Evolutionary conservation across 768 basidiomycete species (phyloP).

Genomic region (Naematelia aurantialba): DNA sequence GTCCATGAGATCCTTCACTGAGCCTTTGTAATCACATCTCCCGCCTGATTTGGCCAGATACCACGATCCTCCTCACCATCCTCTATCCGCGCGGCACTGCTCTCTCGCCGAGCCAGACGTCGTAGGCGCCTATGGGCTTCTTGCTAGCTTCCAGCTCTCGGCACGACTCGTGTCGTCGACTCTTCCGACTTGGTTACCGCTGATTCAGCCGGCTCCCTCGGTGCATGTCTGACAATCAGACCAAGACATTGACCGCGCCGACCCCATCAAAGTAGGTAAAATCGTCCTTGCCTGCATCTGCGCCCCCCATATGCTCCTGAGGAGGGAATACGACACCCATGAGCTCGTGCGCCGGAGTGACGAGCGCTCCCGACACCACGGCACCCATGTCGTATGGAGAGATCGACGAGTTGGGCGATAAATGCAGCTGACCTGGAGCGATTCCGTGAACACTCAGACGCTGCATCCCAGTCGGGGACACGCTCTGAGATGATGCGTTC

Average conservation of each 20-base stretch:
- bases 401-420: background rate
- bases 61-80: too few species aligned
- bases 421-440: background rate
- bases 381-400: background rate
- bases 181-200: background rate
- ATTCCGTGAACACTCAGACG: background rate
- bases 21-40: too few species aligned
- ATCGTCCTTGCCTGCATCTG: background rate
- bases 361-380: background rate
- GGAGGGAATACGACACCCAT: background rate
- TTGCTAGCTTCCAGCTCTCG: too few species aligned
- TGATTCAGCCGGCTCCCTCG: background rate
- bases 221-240: background rate
- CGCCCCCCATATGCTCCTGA: background rate
- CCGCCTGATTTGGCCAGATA: too few species aligned
- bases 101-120: too few species aligned
- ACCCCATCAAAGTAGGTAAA: constrained; percentile 1
- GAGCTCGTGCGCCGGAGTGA: background rate
- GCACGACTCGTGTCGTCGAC: too few species aligned
- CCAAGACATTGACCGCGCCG: constrained; percentile 5
- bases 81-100: too few species aligned
- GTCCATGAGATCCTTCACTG: too few species aligned
- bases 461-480: background rate
- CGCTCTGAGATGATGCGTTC: background rate
- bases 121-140: too few species aligned